Percentiles rank a stretch among this genome's conserved stretches.
Conservation (phyloP, 2,329 filamentous ascomycete genomes). For the Pyricularia grisea region DNA sequence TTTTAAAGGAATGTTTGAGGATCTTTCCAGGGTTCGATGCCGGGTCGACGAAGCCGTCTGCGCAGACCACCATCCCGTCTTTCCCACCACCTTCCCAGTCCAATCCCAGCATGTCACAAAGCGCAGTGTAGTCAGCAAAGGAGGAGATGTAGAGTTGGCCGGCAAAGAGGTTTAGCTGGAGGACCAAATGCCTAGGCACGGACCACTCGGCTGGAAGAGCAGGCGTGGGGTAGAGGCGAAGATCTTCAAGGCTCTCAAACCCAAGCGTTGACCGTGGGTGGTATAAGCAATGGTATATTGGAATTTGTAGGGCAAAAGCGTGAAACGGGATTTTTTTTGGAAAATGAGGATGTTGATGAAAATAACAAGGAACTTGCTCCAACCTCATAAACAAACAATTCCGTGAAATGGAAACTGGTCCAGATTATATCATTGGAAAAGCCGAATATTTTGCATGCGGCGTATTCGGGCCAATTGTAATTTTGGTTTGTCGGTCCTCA, state of each 20-base stretch:
- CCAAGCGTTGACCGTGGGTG: slow-evolving; percentile 32
- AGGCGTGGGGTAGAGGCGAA: slow-evolving; percentile 34
- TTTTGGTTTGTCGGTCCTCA: too few species aligned
- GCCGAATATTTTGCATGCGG: too few species aligned
- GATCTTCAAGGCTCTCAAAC: slow-evolving; percentile 29
- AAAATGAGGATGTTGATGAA: too few species aligned
- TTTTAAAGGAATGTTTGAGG: neutral
- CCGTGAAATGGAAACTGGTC: too few species aligned
- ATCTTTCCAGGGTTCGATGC: neutral
- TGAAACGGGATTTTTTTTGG: too few species aligned
- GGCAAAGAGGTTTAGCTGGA: slow-evolving; percentile 55
- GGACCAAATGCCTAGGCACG: slow-evolving; percentile 19
- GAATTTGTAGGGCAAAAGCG: too few species aligned
- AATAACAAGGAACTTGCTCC: too few species aligned
- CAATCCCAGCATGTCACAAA: slow-evolving; percentile 40
- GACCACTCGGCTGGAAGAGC: slow-evolving; percentile 5
- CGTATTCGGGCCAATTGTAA: too few species aligned
- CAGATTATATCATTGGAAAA: too few species aligned
- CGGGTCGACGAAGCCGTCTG: slow-evolving; percentile 3
- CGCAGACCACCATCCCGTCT: neutral
- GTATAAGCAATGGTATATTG: slow-evolving; percentile 27
- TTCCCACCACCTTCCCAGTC: neutral
- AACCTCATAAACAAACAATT: too few species aligned
- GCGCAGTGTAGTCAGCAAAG: slow-evolving; percentile 40
- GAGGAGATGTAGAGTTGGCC: slow-evolving; percentile 55